phyloP scores from a whole-genome alignment of 176 grass and related monocot species.

The Juncus inflexus region DNA sequence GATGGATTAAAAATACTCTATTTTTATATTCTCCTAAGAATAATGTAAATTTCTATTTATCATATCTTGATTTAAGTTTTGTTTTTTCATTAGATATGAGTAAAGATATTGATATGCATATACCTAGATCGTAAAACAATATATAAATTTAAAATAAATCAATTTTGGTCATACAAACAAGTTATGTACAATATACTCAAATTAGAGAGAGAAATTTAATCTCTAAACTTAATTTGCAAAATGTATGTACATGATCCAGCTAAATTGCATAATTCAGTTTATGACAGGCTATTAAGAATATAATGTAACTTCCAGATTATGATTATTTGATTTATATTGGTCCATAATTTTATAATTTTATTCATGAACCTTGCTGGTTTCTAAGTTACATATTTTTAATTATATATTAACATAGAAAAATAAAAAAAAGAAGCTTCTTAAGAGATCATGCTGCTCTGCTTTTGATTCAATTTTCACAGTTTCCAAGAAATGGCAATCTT shows the following conservation, averaged over 20 bases:
- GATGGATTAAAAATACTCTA: too few relatives aligned
- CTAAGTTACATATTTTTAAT: slow-evolving; percentile 1
- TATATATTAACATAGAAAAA: neutral
- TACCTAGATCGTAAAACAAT: too few relatives aligned
- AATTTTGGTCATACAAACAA: neutral
- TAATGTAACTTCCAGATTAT: neutral
- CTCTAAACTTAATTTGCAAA: slow-evolving; percentile 1
- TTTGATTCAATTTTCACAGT: slow-evolving; percentile 20
- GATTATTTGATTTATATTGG: too few relatives aligned
- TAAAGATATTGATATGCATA: too few relatives aligned
- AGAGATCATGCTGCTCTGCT: slow-evolving; percentile 26
- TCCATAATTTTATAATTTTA: neutral
- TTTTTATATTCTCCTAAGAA: too few relatives aligned
- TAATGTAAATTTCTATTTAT: too few relatives aligned
- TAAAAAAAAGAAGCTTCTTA: slow-evolving; percentile 32
- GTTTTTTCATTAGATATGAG: too few relatives aligned
- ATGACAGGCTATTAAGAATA: slow-evolving; percentile 16
- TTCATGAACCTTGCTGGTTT: neutral
- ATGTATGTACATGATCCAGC: slow-evolving; percentile 13
- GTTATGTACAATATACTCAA: neutral
- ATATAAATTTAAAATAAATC: neutral
- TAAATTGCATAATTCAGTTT: slow-evolving; percentile 25
- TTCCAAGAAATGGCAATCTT: slow-evolving; percentile 35
- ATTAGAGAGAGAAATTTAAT: neutral
- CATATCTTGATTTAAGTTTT: too few relatives aligned